Conservation (phyloP, 2,329 filamentous ascomycete species). For the Alternaria tenuissima region DNA sequence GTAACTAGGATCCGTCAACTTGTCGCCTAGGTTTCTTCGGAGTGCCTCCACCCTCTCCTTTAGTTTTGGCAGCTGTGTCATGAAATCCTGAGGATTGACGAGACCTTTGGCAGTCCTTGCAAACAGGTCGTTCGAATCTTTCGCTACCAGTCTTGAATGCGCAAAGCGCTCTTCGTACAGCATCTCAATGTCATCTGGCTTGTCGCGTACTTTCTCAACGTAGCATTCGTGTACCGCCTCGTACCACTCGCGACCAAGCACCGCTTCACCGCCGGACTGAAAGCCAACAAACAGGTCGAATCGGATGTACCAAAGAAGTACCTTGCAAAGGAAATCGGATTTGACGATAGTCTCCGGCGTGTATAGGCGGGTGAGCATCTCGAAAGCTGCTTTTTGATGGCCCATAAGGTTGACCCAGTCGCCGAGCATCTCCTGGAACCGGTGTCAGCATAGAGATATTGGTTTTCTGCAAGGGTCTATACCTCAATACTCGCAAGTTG, state of each 20-base stretch:
- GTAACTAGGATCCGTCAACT: slow-evolving; percentile 67
- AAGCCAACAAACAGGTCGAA: slow-evolving; percentile 88
- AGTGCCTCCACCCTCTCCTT: slow-evolving; percentile 54
- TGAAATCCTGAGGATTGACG: slow-evolving; percentile 71
- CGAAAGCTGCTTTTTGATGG: slow-evolving; percentile 88
- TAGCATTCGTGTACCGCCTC: slow-evolving; percentile 70
- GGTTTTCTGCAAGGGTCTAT: slow-evolving; percentile 35
- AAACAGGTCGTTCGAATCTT: slow-evolving; percentile 82
- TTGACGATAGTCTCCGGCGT: slow-evolving; percentile 77
- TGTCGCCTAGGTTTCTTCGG: slow-evolving; percentile 64
- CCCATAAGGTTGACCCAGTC: slow-evolving; percentile 95
- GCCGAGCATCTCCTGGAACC: slow-evolving; percentile 82
- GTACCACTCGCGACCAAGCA: slow-evolving; percentile 82
- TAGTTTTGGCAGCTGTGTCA: slow-evolving; percentile 62
- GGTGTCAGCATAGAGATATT: slow-evolving; percentile 14
- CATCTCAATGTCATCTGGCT: slow-evolving; percentile 70
- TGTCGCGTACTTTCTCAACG: slow-evolving; percentile 62
- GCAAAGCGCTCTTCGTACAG: slow-evolving; percentile 73
- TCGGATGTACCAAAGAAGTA: slow-evolving; percentile 87
- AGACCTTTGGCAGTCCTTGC: slow-evolving; percentile 71
- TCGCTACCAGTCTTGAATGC: slow-evolving; percentile 74
- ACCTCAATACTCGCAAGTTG: slow-evolving; percentile 95
- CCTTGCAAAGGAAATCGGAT: slow-evolving; percentile 73
- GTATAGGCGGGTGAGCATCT: slow-evolving; percentile 80
- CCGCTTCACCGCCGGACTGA: slow-evolving; percentile 79